phyloP scores from a whole-genome alignment of 495 filamentous ascomycete genomes.

The Talaromyces liani region DNA sequence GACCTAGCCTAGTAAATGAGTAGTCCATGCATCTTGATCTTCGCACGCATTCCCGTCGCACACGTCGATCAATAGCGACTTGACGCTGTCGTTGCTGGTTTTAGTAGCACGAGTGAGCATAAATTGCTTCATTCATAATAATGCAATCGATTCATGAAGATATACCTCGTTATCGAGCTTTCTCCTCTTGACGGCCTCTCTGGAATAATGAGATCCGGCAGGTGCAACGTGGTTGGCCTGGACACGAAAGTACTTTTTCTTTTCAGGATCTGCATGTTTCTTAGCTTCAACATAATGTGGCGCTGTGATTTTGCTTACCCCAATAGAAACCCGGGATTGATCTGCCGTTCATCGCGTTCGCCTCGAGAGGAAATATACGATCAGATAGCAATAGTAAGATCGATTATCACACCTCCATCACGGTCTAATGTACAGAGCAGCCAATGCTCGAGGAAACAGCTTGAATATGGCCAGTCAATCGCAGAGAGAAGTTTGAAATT shows the following conservation, averaged over 20 bases:
- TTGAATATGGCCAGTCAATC: neutral
- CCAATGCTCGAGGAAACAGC: neutral
- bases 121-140: neutral
- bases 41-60: conserved; percentile 26
- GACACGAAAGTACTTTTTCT: conserved; percentile 53
- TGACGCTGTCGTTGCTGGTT: conserved; percentile 12
- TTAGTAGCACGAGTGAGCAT: conserved; percentile 9
- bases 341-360: conserved; percentile 15
- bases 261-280: conserved; percentile 35
- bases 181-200: conserved; percentile 37
- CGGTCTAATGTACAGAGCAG: neutral
- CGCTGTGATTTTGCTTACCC: conserved; percentile 18
- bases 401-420: neutral
- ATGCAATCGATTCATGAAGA: neutral
- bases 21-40: conserved; percentile 22
- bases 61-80: conserved; percentile 18
- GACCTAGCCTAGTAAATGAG: conserved; percentile 18
- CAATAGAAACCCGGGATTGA: conserved; percentile 43
- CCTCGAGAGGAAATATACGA: neutral
- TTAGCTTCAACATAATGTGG: neutral
- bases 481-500: neutral
- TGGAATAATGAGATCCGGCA: conserved; percentile 36
- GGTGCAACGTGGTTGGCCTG: conserved; percentile 40
- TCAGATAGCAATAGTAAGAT: neutral
- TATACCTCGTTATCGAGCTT: conserved; percentile 28